phyloP scores from a whole-genome alignment of 1,284 basidiomycete genomes.

The Boletus mariae region DNA sequence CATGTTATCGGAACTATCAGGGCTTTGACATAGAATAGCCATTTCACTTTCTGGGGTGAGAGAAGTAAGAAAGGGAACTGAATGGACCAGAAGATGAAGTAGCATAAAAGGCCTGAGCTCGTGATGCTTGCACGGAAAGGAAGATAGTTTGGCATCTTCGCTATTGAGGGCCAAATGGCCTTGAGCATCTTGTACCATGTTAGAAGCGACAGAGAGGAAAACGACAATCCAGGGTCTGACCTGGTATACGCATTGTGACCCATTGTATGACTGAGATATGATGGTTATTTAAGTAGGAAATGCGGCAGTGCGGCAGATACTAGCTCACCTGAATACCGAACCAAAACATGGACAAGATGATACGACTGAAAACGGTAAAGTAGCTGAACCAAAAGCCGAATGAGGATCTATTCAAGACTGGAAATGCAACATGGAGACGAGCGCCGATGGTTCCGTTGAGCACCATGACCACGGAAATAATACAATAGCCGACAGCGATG shows the following conservation, averaged over 20 bases:
- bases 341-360: slow-evolving; percentile 63
- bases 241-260: slow-evolving; percentile 31
- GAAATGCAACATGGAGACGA: slow-evolving; percentile 57
- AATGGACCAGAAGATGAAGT: slow-evolving; percentile 64
- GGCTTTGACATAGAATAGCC: slow-evolving; percentile 60
- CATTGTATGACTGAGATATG: slow-evolving; percentile 19
- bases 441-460: slow-evolving; percentile 57
- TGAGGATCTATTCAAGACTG: slow-evolving; percentile 56
- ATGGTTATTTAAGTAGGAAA: neutral
- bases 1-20: slow-evolving; percentile 54
- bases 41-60: slow-evolving; percentile 58
- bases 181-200: slow-evolving; percentile 46
- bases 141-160: slow-evolving; percentile 51
- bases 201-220: neutral
- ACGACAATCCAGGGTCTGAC: slow-evolving; percentile 2
- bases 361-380: slow-evolving; percentile 58
- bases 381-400: slow-evolving; percentile 65
- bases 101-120: slow-evolving; percentile 45
- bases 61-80: slow-evolving; percentile 62
- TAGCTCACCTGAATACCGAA: slow-evolving; percentile 45
- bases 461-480: slow-evolving; percentile 45
- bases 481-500: slow-evolving; percentile 4
- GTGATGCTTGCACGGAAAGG: slow-evolving; percentile 52
- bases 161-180: slow-evolving; percentile 63
- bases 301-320: neutral